Conservation (phyloP, 164 flowering plant genomes). For the Taxillus chinensis region DNA sequence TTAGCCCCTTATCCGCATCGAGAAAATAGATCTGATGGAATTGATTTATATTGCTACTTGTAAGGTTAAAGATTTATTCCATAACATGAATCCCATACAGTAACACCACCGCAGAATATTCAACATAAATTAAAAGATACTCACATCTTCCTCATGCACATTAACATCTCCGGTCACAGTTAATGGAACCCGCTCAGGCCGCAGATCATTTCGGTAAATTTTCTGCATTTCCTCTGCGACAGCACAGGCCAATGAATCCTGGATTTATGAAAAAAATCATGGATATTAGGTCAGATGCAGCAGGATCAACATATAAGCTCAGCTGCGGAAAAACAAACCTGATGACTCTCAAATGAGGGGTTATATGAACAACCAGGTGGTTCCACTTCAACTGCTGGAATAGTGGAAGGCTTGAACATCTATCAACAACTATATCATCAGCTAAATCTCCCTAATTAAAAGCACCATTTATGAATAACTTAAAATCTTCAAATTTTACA, state of each 20-base stretch:
- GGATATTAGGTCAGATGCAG: not conserved
- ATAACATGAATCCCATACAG: not conserved
- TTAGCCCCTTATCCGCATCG: conserved; percentile 42
- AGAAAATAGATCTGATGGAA: conserved; percentile 52
- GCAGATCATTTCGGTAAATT: conserved; percentile 61
- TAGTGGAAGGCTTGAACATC: conserved; percentile 43
- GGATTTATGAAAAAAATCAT: conserved; percentile 2
- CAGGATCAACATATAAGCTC: too few species aligned
- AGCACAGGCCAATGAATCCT: conserved; percentile 90
- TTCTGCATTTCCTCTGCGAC: conserved; percentile 98
- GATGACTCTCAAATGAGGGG: conserved; percentile 77
- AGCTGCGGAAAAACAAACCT: conserved; percentile 32
- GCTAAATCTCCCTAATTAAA: not conserved
- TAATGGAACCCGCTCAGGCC: conserved; percentile 81
- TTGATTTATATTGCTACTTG: not conserved
- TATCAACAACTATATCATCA: not conserved
- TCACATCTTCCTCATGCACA: conserved; percentile 75
- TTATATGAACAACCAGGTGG: conserved; percentile 90
- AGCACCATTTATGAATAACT: too few species aligned
- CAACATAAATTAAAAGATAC: conserved; percentile 10
- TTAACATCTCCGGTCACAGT: conserved; percentile 47
- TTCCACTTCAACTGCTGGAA: conserved; percentile 94
- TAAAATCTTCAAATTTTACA: too few species aligned
- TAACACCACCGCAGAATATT: not conserved
- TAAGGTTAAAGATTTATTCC: not conserved